Evolutionary conservation across 768 basidiomycete species (phyloP).

Genomic region (Infundibulicybe gibba): DNA sequence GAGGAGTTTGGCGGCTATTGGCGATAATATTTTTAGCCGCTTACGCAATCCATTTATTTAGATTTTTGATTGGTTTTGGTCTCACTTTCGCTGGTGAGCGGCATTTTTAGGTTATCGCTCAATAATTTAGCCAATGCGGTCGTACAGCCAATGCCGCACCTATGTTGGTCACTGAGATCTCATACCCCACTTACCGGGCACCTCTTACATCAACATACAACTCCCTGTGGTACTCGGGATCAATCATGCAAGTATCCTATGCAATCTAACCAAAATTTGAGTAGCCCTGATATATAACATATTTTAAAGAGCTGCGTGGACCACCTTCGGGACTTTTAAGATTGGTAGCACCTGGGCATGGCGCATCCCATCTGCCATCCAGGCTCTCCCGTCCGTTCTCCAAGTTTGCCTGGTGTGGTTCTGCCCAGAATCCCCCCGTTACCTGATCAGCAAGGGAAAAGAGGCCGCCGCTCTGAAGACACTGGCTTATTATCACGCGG

Average conservation of each 20-base stretch:
- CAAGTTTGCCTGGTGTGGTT: constrained; percentile 68
- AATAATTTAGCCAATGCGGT: constrained; percentile 7
- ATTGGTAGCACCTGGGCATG: constrained; percentile 71
- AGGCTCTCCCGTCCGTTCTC: constrained; percentile 64
- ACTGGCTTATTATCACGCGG: constrained; percentile 82
- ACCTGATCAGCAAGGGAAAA: constrained; percentile 71
- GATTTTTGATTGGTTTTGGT: constrained; percentile 75
- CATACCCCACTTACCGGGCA: constrained; percentile 81
- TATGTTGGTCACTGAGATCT: constrained; percentile 78
- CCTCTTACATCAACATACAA: constrained; percentile 78
- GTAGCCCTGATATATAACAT: neutral
- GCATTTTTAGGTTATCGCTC: neutral
- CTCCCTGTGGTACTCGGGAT: constrained; percentile 84
- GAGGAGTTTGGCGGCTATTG: constrained; percentile 27
- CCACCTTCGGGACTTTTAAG: constrained; percentile 77
- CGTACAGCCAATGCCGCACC: constrained; percentile 66
- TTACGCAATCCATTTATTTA: constrained; percentile 10
- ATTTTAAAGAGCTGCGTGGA: constrained; percentile 71
- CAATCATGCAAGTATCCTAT: constrained; percentile 57
- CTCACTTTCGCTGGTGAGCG: constrained; percentile 60
- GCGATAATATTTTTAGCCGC: constrained; percentile 6
- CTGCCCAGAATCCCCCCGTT: constrained; percentile 84
- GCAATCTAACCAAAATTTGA: neutral
- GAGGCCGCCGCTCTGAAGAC: constrained; percentile 62
- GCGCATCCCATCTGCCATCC: constrained; percentile 76